phyloP scores from a whole-genome alignment of 495 filamentous ascomycete genomes.

The Cairneyella variabilis region DNA sequence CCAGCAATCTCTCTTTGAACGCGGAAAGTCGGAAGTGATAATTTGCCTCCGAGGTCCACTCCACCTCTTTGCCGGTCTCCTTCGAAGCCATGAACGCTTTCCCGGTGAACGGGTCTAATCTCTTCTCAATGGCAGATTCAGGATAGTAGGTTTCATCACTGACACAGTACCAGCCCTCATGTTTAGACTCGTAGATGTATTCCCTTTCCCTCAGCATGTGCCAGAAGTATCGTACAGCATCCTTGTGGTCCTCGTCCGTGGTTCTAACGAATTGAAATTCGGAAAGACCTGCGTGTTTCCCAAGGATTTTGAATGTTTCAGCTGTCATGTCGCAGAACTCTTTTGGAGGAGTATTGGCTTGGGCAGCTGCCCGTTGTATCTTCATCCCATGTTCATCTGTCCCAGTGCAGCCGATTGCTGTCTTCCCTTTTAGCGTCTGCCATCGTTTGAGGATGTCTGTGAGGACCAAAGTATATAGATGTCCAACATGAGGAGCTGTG shows the following conservation, averaged over 20 bases:
- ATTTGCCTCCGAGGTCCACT: slow-evolving; percentile 91
- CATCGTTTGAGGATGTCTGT: slow-evolving; percentile 91
- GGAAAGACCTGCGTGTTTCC: slow-evolving; percentile 59
- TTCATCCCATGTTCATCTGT: slow-evolving; percentile 99
- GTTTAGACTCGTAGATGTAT: slow-evolving; percentile 79
- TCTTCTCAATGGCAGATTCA: slow-evolving; percentile 63
- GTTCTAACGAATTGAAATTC: slow-evolving; percentile 90
- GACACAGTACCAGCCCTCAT: slow-evolving; percentile 95
- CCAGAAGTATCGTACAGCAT: slow-evolving; percentile 92
- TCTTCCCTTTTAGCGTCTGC: slow-evolving; percentile 69
- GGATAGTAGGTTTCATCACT: slow-evolving; percentile 97
- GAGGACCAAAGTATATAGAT: slow-evolving; percentile 89
- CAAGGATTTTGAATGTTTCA: slow-evolving; percentile 64
- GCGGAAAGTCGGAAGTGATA: slow-evolving; percentile 92
- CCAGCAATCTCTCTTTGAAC: slow-evolving; percentile 67
- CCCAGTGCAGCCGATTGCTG: slow-evolving; percentile 76
- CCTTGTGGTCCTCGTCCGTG: slow-evolving; percentile 73
- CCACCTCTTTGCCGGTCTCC: slow-evolving; percentile 88
- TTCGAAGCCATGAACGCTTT: slow-evolving; percentile 75
- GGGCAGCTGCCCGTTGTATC: slow-evolving; percentile 79
- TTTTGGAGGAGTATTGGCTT: slow-evolving; percentile 49
- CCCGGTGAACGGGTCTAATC: slow-evolving; percentile 75
- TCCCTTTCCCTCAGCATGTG: slow-evolving; percentile 67
- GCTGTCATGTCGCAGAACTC: slow-evolving; percentile 58
- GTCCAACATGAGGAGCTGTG: slow-evolving; percentile 89